Base-by-base conservation (phyloP, 176 grass and related monocot genomes). In the Zea luxurians region DNA sequence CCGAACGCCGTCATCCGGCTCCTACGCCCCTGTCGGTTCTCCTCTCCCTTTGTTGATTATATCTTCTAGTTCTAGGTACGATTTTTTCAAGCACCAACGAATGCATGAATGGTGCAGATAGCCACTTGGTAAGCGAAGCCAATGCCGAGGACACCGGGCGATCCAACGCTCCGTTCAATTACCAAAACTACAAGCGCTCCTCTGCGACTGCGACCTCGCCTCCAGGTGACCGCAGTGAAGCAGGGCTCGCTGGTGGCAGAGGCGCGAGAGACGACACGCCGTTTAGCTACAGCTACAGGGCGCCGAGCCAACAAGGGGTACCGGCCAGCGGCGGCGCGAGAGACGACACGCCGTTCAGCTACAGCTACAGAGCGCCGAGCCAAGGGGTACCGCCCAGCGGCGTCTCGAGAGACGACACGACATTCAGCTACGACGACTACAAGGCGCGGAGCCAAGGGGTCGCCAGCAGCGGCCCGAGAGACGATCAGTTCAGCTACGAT, bases 1-100 rank as follows among this genome's bases (percentile, higher is more conserved):
- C 86, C 76, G 17, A 81, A 88, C 37, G 55, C 81, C 55, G 15
- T 88, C 17, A 69, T 88, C 64, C 46, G 64, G 6, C 55, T 64
- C 54, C 46, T 88, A 55, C 76, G 40, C 21, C 27, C 64, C 10
- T 75, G 80, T 88, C 12, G 0, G 71, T 83, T 62, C 5, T 48
- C 5, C 34, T 55, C 18, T 38, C 36, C 1, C 6, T 5, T 6
- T 17, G 2, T 60, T 48, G 8, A 15, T 62, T 12, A 0, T 21
- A 27, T 27, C 1, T 27, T 27, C 27, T 27, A 27, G 27, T 27
- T 27, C 27, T 27, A 27, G 27, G 27, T 16, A 64, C 61, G 44
- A 2, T 46, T 46, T 27, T 27, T 27, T 27, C 27, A 27, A 27
- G 27, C 27, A 27, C 27, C 27, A 27, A 27, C 27, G 27, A 27